phyloP scores from a whole-genome alignment of 345 rosid genomes.

The Firmiana major region DNA sequence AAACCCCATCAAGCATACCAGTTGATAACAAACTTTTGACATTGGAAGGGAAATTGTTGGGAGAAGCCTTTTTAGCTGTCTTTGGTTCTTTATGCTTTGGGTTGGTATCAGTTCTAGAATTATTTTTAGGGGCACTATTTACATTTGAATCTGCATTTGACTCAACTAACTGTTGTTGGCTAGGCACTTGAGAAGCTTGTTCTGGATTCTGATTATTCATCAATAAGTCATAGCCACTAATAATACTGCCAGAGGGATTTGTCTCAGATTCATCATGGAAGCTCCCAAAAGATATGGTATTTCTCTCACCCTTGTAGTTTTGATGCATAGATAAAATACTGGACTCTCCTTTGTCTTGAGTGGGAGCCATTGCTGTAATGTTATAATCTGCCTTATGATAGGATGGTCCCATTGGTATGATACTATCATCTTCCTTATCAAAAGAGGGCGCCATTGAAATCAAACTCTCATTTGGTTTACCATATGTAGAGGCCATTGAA shows the following conservation, averaged over 20 bases:
- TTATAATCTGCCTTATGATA: constrained; percentile 31
- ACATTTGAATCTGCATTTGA: constrained; percentile 24
- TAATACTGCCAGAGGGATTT: constrained; percentile 34
- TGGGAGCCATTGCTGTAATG: constrained; percentile 23
- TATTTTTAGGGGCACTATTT: constrained; percentile 22
- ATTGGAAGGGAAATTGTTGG: constrained; percentile 63
- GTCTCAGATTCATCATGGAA: constrained; percentile 39
- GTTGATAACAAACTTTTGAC: constrained; percentile 68
- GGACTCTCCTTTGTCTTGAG: constrained; percentile 38
- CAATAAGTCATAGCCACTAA: constrained; percentile 34
- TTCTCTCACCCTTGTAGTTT: constrained; percentile 37
- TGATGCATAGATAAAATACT: constrained; percentile 39
- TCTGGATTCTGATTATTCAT: constrained; percentile 29
- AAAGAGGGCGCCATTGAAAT: constrained; percentile 31
- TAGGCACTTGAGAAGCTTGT: constrained; percentile 31
- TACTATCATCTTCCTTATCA: constrained; percentile 32
- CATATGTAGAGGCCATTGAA: constrained; percentile 33
- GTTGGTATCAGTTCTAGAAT: constrained; percentile 21
- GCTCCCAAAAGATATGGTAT: constrained; percentile 40
- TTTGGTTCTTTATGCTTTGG: constrained; percentile 40
- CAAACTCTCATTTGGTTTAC: constrained; percentile 30
- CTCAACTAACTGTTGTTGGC: constrained; percentile 25
- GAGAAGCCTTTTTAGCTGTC: constrained; percentile 37
- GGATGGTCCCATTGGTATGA: constrained; percentile 34
- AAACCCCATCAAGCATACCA: constrained; percentile 66